Conservation (phyloP, 768 basidiomycete species). For the Leucocoprinus birnbaumii region DNA sequence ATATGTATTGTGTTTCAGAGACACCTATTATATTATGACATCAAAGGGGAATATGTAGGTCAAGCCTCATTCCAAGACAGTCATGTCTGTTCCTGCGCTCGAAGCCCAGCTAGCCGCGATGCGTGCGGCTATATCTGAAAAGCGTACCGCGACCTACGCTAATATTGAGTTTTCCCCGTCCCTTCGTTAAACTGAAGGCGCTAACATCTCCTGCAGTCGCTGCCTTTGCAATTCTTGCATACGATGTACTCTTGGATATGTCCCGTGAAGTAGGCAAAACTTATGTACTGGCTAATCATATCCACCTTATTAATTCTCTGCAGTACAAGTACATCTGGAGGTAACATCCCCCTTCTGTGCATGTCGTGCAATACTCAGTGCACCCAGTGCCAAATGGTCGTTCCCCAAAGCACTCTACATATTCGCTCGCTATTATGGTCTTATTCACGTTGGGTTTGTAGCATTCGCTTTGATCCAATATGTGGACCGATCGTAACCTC, state of each 20-base stretch:
- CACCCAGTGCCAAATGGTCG: not conserved
- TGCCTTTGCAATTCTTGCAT: not conserved
- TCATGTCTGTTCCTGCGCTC: not conserved
- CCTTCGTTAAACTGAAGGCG: not conserved
- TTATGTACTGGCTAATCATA: not conserved
- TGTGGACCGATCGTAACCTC: not conserved
- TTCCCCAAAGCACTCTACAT: not conserved
- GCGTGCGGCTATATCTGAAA: not conserved
- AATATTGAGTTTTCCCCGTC: not conserved
- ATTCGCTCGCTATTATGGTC: constrained; percentile 2
- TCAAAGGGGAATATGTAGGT: too few species aligned
- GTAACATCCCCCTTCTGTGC: not conserved
- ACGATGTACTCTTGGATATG: not conserved
- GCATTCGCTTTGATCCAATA: not conserved
- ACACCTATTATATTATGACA: too few species aligned
- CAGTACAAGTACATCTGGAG: constrained; percentile 1
- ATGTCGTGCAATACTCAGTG: not conserved
- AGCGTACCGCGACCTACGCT: not conserved
- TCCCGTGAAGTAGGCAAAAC: not conserved
- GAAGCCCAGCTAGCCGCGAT: not conserved
- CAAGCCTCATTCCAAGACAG: not conserved
- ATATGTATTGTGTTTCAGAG: too few species aligned
- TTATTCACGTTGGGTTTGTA: not conserved
- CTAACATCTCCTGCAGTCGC: not conserved
- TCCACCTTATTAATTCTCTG: not conserved